Evolutionary conservation across 345 rosid genomes (phyloP).

Genomic region (Moricandia arvensis): DNA sequence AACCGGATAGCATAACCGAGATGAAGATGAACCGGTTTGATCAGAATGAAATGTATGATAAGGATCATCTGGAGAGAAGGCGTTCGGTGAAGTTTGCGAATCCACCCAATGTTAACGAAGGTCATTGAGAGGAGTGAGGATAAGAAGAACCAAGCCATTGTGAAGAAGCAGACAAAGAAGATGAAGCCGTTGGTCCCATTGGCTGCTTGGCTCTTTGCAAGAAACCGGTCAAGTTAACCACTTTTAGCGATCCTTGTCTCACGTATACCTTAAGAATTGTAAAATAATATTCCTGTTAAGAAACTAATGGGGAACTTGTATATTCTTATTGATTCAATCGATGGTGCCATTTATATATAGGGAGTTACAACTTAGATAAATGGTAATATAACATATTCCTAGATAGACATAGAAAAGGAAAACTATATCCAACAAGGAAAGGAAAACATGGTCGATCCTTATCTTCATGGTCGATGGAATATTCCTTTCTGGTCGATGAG

Average conservation of each 20-base stretch:
- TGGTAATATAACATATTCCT: too few relatives aligned
- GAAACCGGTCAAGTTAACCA: slow-evolving; percentile 37
- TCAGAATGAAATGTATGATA: slow-evolving; percentile 9
- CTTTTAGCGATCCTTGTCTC: background rate
- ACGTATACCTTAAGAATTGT: background rate
- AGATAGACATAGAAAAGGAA: too few relatives aligned
- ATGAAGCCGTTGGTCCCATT: slow-evolving; percentile 36
- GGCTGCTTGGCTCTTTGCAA: slow-evolving; percentile 58
- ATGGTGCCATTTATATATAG: too few relatives aligned
- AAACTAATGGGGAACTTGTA: too few relatives aligned
- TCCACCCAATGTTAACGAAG: slow-evolving; percentile 46
- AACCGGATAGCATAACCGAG: slow-evolving; percentile 21
- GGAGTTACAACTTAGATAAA: too few relatives aligned
- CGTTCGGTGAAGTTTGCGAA: slow-evolving; percentile 69
- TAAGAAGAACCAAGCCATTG: slow-evolving; percentile 38
- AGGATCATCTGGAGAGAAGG: slow-evolving; percentile 49
- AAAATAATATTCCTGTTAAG: too few relatives aligned
- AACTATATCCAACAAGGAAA: too few relatives aligned
- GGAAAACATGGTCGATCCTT: too few relatives aligned
- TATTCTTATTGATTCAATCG: too few relatives aligned
- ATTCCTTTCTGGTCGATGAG: too few relatives aligned
- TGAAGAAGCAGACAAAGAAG: slow-evolving; percentile 37
- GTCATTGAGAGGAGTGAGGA: slow-evolving; percentile 35
- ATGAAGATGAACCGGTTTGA: slow-evolving; percentile 24
- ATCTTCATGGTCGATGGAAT: too few relatives aligned